phyloP scores from a whole-genome alignment of 352 stramenopile genomes.

The Saprolegnia parasitica region DNA sequence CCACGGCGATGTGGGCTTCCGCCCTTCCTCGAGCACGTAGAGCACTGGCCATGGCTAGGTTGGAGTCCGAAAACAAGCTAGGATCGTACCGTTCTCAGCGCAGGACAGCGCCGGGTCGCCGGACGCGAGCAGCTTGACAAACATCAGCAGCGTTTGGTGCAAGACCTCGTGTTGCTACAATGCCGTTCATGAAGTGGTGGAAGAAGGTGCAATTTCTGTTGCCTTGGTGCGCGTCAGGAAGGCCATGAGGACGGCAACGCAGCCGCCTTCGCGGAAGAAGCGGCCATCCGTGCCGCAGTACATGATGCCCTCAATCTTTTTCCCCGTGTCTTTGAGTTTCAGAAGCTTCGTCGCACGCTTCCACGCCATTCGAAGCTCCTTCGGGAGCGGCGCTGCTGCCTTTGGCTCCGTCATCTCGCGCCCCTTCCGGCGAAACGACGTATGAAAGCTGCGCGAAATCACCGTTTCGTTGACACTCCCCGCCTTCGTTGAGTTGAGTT shows the following conservation, averaged over 20 bases:
- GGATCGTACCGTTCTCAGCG: constrained; percentile 1
- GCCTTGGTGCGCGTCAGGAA: constrained; percentile 27
- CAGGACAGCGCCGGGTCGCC: not conserved
- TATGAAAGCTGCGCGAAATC: not conserved
- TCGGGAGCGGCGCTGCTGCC: constrained; percentile 4
- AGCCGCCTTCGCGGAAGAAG: constrained; percentile 25
- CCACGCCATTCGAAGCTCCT: constrained; percentile 17
- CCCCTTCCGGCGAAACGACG: not conserved
- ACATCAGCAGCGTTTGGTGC: constrained; percentile 22
- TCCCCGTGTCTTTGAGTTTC: constrained; percentile 27
- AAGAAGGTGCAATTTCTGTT: not conserved
- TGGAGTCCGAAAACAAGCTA: not conserved
- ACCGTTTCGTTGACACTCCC: not conserved
- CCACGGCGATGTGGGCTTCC: constrained; percentile 11
- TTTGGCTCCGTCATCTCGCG: constrained; percentile 6
- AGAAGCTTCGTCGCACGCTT: constrained; percentile 25
- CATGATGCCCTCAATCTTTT: constrained; percentile 23
- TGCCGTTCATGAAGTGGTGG: not conserved
- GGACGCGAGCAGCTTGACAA: constrained; percentile 13
- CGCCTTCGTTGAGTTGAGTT: not conserved
- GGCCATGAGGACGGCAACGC: constrained; percentile 19
- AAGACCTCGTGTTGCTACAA: constrained; percentile 27
- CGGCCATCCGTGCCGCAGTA: constrained; percentile 23
- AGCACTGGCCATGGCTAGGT: not conserved
- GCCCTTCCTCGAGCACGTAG: constrained; percentile 25